Conservation (phyloP, 2,329 filamentous ascomycete genomes). For the Exophiala lecanii-corni region DNA sequence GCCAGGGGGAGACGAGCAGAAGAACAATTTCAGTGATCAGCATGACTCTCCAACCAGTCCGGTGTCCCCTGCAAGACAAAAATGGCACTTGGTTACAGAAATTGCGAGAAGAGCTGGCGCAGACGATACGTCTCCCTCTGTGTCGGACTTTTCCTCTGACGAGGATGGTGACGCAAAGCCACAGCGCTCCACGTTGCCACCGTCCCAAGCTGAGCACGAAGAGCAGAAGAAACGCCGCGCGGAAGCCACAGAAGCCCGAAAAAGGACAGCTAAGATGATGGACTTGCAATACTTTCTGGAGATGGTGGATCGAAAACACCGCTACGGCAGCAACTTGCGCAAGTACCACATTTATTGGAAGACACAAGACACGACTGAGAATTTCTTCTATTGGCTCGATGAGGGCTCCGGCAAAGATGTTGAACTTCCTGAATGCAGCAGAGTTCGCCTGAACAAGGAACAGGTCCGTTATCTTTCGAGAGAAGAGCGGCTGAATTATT, state of each 20-base stretch:
- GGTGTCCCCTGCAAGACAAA: constrained; percentile 52
- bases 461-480: constrained; percentile 77
- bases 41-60: constrained; percentile 12
- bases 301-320: constrained; percentile 82
- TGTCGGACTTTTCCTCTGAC: constrained; percentile 28
- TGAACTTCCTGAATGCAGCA: constrained; percentile 66
- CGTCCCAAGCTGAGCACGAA: constrained; percentile 28
- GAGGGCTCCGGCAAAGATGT: constrained; percentile 68
- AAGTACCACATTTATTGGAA: constrained; percentile 85
- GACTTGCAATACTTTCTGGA: constrained; percentile 79
- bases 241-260: constrained; percentile 53
- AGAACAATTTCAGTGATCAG: constrained; percentile 3
- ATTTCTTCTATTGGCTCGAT: constrained; percentile 94
- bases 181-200: constrained; percentile 25
- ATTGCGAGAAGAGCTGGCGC: constrained; percentile 68
- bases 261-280: constrained; percentile 71
- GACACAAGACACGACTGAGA: constrained; percentile 68
- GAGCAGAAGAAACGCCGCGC: constrained; percentile 37
- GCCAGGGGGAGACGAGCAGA: constrained; percentile 18
- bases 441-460: constrained; percentile 70
- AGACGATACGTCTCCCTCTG: constrained; percentile 49
- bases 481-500: constrained; percentile 75
- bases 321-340: constrained; percentile 77
- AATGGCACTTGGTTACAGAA: constrained; percentile 70
- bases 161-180: constrained; percentile 39